A percentile compares a stretch with the other conserved stretches of the same genome.
Evolutionary conservation across 176 grass and related monocot genomes (phyloP).

Genomic region (Carex littledalei): DNA sequence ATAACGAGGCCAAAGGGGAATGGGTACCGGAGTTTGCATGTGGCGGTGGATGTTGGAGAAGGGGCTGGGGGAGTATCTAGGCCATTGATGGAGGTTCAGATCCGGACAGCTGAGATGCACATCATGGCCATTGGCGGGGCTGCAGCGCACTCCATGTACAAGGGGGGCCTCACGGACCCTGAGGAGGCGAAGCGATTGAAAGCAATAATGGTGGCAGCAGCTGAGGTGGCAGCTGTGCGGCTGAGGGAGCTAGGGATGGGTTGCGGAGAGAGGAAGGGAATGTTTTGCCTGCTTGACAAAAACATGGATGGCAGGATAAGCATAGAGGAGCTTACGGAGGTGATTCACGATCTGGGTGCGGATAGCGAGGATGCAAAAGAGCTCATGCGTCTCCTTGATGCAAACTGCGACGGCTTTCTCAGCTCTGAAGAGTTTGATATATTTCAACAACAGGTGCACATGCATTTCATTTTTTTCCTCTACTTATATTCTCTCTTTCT

Average conservation of each 20-base stretch:
- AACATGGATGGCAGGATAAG: constrained; percentile 88
- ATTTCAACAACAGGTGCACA: constrained; percentile 77
- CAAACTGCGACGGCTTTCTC: constrained; percentile 79
- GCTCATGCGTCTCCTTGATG: constrained; percentile 84
- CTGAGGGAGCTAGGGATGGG: constrained; percentile 56
- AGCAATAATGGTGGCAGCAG: constrained; percentile 72
- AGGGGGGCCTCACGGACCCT: constrained; percentile 81
- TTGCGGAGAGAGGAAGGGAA: constrained; percentile 50
- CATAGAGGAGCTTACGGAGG: constrained; percentile 81
- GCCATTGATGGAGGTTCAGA: constrained; percentile 93
- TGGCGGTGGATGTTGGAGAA: constrained; percentile 75
- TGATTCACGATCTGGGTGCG: constrained; percentile 90
- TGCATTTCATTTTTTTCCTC: not conserved
- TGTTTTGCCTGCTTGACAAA: constrained; percentile 69
- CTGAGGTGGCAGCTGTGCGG: constrained; percentile 71
- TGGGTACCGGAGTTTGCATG: constrained; percentile 91
- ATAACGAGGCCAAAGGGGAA: constrained; percentile 70
- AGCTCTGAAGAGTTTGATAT: constrained; percentile 85
- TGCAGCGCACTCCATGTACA: constrained; percentile 91
- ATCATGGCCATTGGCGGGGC: constrained; percentile 67
- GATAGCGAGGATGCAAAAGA: constrained; percentile 63
- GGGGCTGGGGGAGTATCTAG: constrained; percentile 27
- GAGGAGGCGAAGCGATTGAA: constrained; percentile 74
- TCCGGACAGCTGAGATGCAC: constrained; percentile 78
- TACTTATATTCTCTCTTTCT: not conserved